phyloP scores from a whole-genome alignment of 352 stramenopile genomes.

The Phytophthora litchii region DNA sequence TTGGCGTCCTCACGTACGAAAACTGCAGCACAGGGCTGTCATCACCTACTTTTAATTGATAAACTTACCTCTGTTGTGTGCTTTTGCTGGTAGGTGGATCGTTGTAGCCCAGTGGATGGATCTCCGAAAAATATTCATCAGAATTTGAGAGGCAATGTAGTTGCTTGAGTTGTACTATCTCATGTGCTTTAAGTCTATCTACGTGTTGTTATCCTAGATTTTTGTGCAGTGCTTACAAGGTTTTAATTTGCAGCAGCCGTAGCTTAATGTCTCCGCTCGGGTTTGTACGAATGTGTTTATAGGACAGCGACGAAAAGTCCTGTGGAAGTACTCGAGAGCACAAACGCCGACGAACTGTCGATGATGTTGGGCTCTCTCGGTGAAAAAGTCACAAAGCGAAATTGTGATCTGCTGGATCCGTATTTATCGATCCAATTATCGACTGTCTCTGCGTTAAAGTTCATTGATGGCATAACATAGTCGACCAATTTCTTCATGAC shows the following conservation, averaged over 20 bases:
- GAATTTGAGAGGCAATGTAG: conserved; percentile 10
- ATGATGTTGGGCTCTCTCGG: not conserved
- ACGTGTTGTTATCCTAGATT: conserved; percentile 4
- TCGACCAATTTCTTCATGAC: conserved; percentile 16
- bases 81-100: conserved; percentile 23
- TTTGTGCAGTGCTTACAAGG: conserved; percentile 11
- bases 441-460: conserved; percentile 11
- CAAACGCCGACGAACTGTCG: conserved; percentile 7
- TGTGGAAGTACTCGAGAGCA: conserved; percentile 2
- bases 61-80: not conserved
- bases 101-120: conserved; percentile 39
- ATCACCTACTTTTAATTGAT: not conserved
- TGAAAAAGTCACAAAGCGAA: conserved; percentile 25
- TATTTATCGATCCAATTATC: conserved; percentile 37
- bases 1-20: conserved; percentile 39
- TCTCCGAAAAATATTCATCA: conserved; percentile 22
- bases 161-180: not conserved
- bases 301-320: conserved; percentile 31
- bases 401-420: conserved; percentile 21
- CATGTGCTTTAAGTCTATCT: not conserved
- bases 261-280: not conserved
- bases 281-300: conserved; percentile 4
- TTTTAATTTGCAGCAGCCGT: not conserved
- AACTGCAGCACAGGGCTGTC: not conserved
- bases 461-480: conserved; percentile 37